Evolutionary conservation across 169 alveolate genomes (phyloP), one percentile per base, ranked within the genome.

Genomic region (Eimeria praecox): DNA sequence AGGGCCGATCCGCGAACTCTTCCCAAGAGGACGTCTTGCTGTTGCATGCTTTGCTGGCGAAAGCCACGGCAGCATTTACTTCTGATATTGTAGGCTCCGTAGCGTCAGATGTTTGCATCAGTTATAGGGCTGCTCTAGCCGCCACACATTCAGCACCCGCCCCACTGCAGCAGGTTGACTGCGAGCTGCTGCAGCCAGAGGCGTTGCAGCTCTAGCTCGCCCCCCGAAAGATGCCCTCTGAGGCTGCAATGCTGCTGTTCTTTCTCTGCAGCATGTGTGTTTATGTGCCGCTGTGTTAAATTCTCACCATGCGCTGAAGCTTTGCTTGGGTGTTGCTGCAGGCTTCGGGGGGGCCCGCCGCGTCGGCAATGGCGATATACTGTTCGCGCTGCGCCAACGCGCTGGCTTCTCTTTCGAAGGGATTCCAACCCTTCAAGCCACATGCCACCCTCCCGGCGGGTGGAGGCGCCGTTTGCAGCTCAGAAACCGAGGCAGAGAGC

Each of bases 391-490:
- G 92, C 54, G 78, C 78, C 49, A 85, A 56, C 44, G 92, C 92
- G 49, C n/a, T 85, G 92, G 92, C 92, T 35, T 85, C 92, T 33
- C 77, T 85, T 33, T 85, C 92, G 33, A 85, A 85, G 92, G 92
- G 92, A 8, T 85, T 85, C 20, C 92, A 85, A 78, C 92, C 92
- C 54, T 85, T 54, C 78, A 85, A 59, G 80, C 35, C 22, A 4
- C 49, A 14, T 2, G 92, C 38, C 0, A 5, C 52, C 69, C 71
- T 5, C 6, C 42, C 69, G 9, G 92, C 46, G 56, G 80, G 30
- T 52, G 56, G 38, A 44, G 59, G 78, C 18, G 35, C 42, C 59
- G 30, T 33, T 22, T 66, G 78, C 78, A 75, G 59, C 42, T 44
- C 86, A 40, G 86, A 42, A 59, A 27, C 62, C 30, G 86, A 38